A percentile compares a stretch with the other conserved stretches of the same genome.
Evolutionary conservation across 345 rosid genomes (phyloP).

Genomic region (Bretschneidera sinensis): DNA sequence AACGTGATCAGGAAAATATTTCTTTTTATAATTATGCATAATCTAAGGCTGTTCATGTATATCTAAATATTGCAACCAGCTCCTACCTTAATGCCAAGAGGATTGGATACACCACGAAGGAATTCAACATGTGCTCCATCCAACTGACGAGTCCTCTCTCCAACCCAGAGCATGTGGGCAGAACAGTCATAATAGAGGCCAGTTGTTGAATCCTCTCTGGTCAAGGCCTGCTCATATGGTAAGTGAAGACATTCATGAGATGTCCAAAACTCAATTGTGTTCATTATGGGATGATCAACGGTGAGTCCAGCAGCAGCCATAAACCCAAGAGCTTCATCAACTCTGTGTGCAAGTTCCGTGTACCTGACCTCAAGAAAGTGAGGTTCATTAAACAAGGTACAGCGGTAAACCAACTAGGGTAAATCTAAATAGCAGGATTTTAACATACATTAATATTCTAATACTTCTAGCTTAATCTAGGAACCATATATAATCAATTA

Average conservation of each 20-base stretch:
- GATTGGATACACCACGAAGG: conserved; percentile 56
- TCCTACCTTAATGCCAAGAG: conserved; percentile 55
- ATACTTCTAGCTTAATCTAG: no score
- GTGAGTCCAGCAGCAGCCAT: conserved; percentile 72
- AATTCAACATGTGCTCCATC: conserved; percentile 74
- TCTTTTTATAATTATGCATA: no score
- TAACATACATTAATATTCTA: no score
- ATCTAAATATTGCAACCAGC: not conserved
- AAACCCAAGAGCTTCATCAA: conserved; percentile 65
- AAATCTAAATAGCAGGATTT: no score
- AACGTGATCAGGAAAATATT: not conserved
- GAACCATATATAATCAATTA: not conserved
- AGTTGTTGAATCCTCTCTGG: conserved; percentile 65
- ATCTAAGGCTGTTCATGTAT: not conserved
- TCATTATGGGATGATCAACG: conserved; percentile 53
- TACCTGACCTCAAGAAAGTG: conserved; percentile 24
- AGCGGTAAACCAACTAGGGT: not conserved
- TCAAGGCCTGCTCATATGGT: conserved; percentile 67
- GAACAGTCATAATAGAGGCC: conserved; percentile 70
- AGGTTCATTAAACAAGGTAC: not conserved
- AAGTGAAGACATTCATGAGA: conserved; percentile 62
- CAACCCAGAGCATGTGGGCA: conserved; percentile 71
- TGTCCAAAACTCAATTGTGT: conserved; percentile 58
- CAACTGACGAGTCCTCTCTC: conserved; percentile 66
- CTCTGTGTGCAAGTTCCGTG: conserved; percentile 60